A percentile compares a stretch with the other conserved stretches of the same genome.
phyloP scores from a whole-genome alignment of 768 basidiomycete species.

The Hygrophoropsis aurantiaca region DNA sequence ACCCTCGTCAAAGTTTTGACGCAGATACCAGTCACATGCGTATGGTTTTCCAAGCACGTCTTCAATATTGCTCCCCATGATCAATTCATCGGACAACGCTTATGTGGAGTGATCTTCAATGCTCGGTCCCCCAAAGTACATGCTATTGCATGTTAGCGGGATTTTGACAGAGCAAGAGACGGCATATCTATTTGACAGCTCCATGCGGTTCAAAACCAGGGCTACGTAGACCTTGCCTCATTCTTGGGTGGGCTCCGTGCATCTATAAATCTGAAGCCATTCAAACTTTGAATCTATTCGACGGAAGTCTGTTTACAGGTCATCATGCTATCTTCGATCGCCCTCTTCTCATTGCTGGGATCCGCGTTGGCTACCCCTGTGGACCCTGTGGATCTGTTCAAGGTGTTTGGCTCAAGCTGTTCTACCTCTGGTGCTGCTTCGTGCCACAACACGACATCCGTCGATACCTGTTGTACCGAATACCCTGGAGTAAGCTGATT shows the following conservation, averaged over 20 bases:
- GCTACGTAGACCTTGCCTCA: not conserved
- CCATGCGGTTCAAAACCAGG: not conserved
- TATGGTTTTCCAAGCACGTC: too few species aligned
- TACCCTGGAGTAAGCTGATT: slow-evolving; percentile 52
- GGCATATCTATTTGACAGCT: not conserved
- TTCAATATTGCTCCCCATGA: too few species aligned
- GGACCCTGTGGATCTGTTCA: slow-evolving; percentile 28
- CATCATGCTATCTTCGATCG: slow-evolving; percentile 8
- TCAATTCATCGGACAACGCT: too few species aligned
- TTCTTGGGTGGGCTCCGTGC: not conserved
- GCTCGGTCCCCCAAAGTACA: too few species aligned
- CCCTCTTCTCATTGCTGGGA: slow-evolving; percentile 19
- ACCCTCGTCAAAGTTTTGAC: too few species aligned
- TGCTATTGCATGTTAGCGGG: too few species aligned
- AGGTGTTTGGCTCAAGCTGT: slow-evolving; percentile 50
- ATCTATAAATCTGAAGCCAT: too few species aligned
- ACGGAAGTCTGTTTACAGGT: too few species aligned
- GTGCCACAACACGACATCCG: slow-evolving; percentile 50
- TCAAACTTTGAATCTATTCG: too few species aligned
- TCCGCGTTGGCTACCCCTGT: slow-evolving; percentile 17
- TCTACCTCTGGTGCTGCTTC: slow-evolving; percentile 48
- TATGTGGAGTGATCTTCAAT: too few species aligned
- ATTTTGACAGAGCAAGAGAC: too few species aligned
- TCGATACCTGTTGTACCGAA: slow-evolving; percentile 65
- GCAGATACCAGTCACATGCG: too few species aligned